Conservation (phyloP, 2,329 filamentous ascomycete species). For the Stachybotrys elegans region DNA sequence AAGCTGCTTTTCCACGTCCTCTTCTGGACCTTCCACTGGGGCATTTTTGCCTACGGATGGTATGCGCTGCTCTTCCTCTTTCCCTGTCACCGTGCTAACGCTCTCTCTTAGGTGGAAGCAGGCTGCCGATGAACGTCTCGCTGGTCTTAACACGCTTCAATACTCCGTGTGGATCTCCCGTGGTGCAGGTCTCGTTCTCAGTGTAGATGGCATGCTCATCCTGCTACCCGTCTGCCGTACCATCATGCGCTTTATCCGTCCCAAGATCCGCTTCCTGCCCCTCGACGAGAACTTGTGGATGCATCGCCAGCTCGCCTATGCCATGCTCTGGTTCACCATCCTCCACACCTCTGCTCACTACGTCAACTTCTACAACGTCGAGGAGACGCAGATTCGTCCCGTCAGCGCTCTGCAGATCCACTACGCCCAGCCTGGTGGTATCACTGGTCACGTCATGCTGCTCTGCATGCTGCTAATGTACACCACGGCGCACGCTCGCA, state of each 20-base stretch:
- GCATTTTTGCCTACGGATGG: conserved; percentile 82
- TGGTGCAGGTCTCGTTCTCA: conserved; percentile 82
- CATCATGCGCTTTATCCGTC: conserved; percentile 75
- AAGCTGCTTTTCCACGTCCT: conserved; percentile 77
- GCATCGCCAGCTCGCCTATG: conserved; percentile 89
- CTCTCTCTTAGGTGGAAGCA: conserved; percentile 67
- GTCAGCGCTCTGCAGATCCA: conserved; percentile 84
- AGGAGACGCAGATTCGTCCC: conserved; percentile 75
- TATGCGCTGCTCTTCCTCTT: conserved; percentile 36
- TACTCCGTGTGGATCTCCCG: conserved; percentile 96
- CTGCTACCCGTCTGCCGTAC: conserved; percentile 93
- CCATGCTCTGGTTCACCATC: conserved; percentile 75
- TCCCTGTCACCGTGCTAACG: neutral
- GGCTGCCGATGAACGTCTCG: conserved; percentile 59
- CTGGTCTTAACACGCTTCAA: conserved; percentile 71
- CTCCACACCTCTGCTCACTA: conserved; percentile 80
- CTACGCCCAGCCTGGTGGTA: conserved; percentile 81
- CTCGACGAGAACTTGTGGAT: conserved; percentile 98
- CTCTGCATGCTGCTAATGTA: conserved; percentile 99
- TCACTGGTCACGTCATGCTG: conserved; percentile 96
- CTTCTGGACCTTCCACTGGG: conserved; percentile 76
- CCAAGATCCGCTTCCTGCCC: conserved; percentile 81
- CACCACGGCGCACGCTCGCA: conserved; percentile 87
- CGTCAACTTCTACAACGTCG: conserved; percentile 98
- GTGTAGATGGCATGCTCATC: conserved; percentile 81